Conservation (phyloP, 192 early-diverging fungal genomes). For the Spizellomyces punctatus region DNA sequence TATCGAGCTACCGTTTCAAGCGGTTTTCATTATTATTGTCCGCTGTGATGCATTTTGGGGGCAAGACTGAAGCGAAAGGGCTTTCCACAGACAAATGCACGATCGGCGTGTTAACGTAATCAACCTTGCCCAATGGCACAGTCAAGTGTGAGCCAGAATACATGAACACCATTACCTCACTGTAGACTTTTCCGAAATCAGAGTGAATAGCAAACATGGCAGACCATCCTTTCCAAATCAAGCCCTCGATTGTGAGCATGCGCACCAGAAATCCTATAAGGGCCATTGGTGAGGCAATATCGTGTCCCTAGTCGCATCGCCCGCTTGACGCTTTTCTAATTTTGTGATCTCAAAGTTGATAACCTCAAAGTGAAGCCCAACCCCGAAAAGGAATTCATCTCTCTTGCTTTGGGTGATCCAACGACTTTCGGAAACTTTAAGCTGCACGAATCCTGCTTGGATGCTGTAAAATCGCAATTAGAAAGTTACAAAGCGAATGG, state of each 20-base stretch:
- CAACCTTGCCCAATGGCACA: too few relatives aligned
- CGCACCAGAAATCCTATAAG: conserved; percentile 88
- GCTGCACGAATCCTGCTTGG: conserved; percentile 41
- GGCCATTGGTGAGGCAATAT: conserved; percentile 46
- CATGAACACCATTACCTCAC: too few relatives aligned
- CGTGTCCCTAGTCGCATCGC: too few relatives aligned
- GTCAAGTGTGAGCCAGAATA: too few relatives aligned
- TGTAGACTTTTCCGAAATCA: too few relatives aligned
- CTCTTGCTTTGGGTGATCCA: conserved; percentile 78
- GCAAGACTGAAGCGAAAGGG: too few relatives aligned
- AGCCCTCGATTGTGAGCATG: conserved; percentile 64
- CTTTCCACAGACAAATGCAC: too few relatives aligned
- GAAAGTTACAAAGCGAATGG: conserved; percentile 79
- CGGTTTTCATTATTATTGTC: too few relatives aligned
- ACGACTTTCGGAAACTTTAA: conserved; percentile 92
- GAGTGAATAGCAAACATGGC: too few relatives aligned
- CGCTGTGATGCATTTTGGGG: too few relatives aligned
- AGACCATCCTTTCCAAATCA: conserved; percentile 17
- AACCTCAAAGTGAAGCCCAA: conserved; percentile 71
- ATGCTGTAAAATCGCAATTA: conserved; percentile 72
- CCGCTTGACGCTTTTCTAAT: background rate
- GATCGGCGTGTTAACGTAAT: too few relatives aligned
- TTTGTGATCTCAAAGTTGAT: conserved; percentile 50
- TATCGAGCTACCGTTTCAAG: too few relatives aligned
- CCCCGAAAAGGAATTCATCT: conserved; percentile 61